phyloP scores from a whole-genome alignment of 371 early-diverging fungal genomes.

The Mortierella sp. region DNA sequence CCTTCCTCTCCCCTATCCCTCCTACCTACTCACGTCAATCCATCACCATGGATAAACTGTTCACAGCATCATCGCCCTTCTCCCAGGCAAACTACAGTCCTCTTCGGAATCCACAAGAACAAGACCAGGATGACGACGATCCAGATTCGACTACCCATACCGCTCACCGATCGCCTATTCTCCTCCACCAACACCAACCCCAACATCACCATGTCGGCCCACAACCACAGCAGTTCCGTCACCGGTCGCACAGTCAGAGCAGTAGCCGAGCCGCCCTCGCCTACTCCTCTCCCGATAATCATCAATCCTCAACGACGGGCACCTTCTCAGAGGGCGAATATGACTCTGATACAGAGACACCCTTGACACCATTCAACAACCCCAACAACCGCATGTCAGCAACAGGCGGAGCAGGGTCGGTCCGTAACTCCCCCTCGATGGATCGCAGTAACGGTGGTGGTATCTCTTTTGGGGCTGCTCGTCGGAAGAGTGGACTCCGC shows the following conservation, averaged over 20 bases:
- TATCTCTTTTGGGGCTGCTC: slow-evolving; percentile 2
- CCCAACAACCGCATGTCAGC: slow-evolving; percentile 1
- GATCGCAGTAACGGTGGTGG: not conserved
- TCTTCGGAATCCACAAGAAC: slow-evolving; percentile 27
- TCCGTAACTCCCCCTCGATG: not conserved
- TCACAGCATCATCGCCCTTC: slow-evolving; percentile 35
- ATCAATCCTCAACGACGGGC: not conserved
- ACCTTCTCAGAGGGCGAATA: slow-evolving; percentile 31
- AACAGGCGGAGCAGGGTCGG: too few species aligned
- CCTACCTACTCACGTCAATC: not conserved
- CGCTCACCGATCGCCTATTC: slow-evolving; percentile 6
- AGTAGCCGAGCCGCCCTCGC: slow-evolving; percentile 21
- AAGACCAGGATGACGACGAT: slow-evolving; percentile 30
- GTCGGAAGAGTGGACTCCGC: slow-evolving; percentile 4
- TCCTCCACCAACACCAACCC: not conserved
- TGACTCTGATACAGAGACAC: slow-evolving; percentile 4
- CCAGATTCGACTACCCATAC: slow-evolving; percentile 17
- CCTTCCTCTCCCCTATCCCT: not conserved
- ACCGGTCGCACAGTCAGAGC: slow-evolving; percentile 41
- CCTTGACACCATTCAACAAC: not conserved
- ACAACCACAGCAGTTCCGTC: slow-evolving; percentile 23
- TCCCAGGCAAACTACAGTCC: slow-evolving; percentile 45
- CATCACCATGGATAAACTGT: slow-evolving; percentile 33
- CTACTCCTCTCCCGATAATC: not conserved
- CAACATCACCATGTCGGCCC: slow-evolving; percentile 12